Percentiles rank a stretch among this genome's conserved stretches.
phyloP scores from a whole-genome alignment of 179 eudicot species.

The Spinacia oleracea region DNA sequence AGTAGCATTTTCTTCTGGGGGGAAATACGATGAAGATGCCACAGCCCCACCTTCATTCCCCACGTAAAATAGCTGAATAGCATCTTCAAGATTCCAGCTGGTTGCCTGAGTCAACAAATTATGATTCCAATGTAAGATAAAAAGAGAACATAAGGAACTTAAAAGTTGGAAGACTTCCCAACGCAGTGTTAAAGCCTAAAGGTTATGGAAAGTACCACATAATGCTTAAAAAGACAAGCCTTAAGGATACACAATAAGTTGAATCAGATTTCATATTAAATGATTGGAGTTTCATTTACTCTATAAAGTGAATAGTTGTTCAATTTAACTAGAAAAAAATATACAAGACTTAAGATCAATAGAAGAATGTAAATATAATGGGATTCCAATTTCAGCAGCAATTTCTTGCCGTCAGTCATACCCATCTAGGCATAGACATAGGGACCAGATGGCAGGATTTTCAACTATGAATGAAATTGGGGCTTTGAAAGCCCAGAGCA shows the following conservation, averaged over 20 bases:
- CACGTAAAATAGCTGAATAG: conserved; percentile 84
- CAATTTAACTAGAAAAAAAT: background rate
- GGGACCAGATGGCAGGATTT: background rate
- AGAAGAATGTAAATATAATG: background rate
- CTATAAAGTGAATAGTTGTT: background rate
- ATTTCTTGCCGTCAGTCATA: background rate
- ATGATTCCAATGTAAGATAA: background rate
- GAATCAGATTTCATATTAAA: background rate
- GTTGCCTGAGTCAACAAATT: conserved; percentile 62
- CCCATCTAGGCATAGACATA: background rate
- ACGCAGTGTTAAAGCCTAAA: background rate
- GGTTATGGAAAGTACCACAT: background rate
- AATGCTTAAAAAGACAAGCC: background rate
- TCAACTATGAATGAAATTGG: background rate
- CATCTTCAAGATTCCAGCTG: conserved; percentile 96
- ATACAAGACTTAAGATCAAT: background rate
- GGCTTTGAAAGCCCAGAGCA: background rate
- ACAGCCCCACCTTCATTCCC: conserved; percentile 67
- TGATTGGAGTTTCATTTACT: background rate
- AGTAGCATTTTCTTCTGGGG: conserved; percentile 42
- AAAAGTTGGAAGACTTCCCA: background rate
- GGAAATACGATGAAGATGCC: conserved; percentile 39
- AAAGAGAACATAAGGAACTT: background rate
- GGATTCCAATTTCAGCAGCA: background rate
- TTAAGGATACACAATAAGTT: background rate